Percentiles rank a stretch among this genome's conserved stretches.
phyloP scores from a whole-genome alignment of 306 rosid species.

The Vigna angularis region DNA sequence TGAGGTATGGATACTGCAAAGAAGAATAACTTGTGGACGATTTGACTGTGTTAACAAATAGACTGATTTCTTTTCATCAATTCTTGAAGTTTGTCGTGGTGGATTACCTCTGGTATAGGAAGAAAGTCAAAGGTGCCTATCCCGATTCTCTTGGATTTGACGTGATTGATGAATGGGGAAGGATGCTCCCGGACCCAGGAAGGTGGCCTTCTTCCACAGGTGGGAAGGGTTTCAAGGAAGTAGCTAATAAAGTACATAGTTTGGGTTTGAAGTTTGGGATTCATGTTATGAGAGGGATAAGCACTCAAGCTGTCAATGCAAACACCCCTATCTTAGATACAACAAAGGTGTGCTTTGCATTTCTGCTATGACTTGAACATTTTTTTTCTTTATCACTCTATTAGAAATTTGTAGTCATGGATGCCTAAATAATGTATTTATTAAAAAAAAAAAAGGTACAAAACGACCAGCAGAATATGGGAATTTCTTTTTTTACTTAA shows the following conservation, averaged over 20 bases:
- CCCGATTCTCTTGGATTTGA: conserved; percentile 87
- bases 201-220: conserved; percentile 93
- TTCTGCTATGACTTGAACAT: conserved; percentile 13
- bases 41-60: conserved; percentile 29
- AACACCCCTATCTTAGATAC: conserved; percentile 85
- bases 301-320: conserved; percentile 96
- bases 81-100: conserved; percentile 84
- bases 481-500: conserved; percentile 2
- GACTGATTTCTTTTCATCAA: conserved; percentile 35
- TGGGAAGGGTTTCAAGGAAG: conserved; percentile 74
- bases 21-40: conserved; percentile 13
- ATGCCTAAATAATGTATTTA: neutral
- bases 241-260: conserved; percentile 78
- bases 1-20: conserved; percentile 58
- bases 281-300: conserved; percentile 98
- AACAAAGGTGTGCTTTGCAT: conserved; percentile 60
- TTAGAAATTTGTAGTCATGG: neutral
- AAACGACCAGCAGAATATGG: conserved; percentile 1
- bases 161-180: conserved; percentile 94
- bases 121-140: conserved; percentile 75
- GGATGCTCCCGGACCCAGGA: conserved; percentile 82
- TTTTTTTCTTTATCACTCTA: neutral
- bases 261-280: conserved; percentile 95
- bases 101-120: conserved; percentile 98
- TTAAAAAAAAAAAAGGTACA: neutral